phyloP scores from a whole-genome alignment of 2,329 filamentous ascomycete genomes.

The Cercospora zeina region DNA sequence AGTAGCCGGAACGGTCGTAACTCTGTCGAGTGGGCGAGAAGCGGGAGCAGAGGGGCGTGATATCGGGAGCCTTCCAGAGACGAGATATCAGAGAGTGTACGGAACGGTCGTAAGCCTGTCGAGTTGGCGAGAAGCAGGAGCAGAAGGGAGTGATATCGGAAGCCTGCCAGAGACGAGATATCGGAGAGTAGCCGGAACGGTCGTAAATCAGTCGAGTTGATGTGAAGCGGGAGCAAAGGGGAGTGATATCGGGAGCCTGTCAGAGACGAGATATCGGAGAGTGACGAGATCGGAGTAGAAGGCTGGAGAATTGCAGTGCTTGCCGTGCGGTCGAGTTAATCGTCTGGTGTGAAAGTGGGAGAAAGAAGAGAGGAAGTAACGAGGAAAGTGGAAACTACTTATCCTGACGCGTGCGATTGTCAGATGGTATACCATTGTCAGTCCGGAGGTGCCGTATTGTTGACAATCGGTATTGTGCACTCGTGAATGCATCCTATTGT shows the following conservation, averaged over 20 bases:
- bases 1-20: not conserved
- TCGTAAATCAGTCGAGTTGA: not conserved
- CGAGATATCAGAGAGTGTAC: not conserved
- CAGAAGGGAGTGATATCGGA: not conserved
- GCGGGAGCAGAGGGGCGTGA: not conserved
- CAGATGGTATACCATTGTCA: slow-evolving; percentile 21
- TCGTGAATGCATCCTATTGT: slow-evolving; percentile 22
- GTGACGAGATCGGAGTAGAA: slow-evolving; percentile 1
- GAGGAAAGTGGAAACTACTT: slow-evolving; percentile 9
- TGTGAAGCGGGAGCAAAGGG: not conserved
- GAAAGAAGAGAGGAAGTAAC: slow-evolving; percentile 10
- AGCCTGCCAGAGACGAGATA: not conserved
- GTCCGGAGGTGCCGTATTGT: slow-evolving; percentile 2
- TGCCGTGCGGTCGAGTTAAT: slow-evolving; percentile 3
- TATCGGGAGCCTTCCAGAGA: not conserved
- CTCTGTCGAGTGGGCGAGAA: not conserved
- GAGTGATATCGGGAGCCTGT: not conserved
- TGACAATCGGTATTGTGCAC: slow-evolving; percentile 8
- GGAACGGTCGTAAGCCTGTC: not conserved
- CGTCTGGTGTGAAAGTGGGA: slow-evolving; percentile 7
- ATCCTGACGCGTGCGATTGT: slow-evolving; percentile 13
- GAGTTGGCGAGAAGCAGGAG: not conserved
- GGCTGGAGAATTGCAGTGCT: not conserved
- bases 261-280: not conserved
- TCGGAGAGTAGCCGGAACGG: not conserved